A percentile compares a stretch with the other conserved stretches of the same genome.
phyloP scores from a whole-genome alignment of 805 yeast species.

The Saturnispora diversa region DNA sequence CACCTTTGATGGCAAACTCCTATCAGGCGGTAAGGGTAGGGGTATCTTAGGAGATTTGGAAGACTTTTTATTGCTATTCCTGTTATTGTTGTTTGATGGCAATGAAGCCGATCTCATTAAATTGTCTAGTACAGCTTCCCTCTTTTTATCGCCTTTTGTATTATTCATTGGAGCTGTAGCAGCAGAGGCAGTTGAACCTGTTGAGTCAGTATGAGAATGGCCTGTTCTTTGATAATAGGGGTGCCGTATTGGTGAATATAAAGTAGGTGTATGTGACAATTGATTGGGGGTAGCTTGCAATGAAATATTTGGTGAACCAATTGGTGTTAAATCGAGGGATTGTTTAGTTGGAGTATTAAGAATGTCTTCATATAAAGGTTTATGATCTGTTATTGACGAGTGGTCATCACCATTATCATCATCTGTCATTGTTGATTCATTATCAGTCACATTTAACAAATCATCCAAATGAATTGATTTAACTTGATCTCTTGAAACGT shows the following conservation, averaged over 20 bases:
- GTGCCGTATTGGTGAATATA: not conserved
- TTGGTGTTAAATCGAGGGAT: constrained; percentile 11
- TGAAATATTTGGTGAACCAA: constrained; percentile 12
- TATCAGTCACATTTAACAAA: constrained; percentile 10
- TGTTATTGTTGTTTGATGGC: constrained; percentile 6
- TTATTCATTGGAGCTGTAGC: not conserved
- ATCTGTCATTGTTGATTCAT: constrained; percentile 9
- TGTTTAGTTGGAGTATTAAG: constrained; percentile 12
- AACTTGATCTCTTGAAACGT: constrained; percentile 11
- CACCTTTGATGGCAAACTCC: constrained; percentile 1
- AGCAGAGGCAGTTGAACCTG: not conserved
- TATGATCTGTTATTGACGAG: not conserved
- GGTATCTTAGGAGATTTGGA: not conserved
- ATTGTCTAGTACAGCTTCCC: not conserved
- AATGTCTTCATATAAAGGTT: not conserved
- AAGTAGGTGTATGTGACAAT: constrained; percentile 2
- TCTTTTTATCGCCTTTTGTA: not conserved
- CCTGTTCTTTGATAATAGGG: not conserved
- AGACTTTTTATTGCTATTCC: not conserved
- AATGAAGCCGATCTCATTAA: constrained; percentile 14
- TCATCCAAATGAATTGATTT: constrained; percentile 18
- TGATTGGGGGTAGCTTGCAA: constrained; percentile 10
- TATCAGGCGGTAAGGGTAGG: constrained; percentile 10
- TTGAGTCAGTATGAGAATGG: constrained; percentile 13
- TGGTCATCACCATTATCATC: constrained; percentile 6